phyloP scores from a whole-genome alignment of 768 basidiomycete genomes.

The Amanita rubescens region DNA sequence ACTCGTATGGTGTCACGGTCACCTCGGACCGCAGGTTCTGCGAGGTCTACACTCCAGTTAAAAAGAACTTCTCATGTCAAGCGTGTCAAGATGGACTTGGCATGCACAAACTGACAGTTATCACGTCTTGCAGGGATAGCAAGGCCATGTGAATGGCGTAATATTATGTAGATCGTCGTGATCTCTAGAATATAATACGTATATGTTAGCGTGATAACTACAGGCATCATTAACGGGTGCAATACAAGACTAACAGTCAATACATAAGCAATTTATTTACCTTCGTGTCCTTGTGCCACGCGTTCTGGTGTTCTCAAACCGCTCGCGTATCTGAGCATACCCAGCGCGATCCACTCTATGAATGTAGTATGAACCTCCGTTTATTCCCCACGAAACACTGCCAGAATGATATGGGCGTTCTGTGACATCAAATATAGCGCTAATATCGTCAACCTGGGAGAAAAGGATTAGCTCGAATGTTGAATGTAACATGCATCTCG shows the following conservation, averaged over 20 bases:
- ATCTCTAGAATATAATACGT: slow-evolving; percentile 2
- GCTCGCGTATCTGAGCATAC: slow-evolving; percentile 51
- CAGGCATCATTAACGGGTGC: background rate
- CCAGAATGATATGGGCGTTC: slow-evolving; percentile 63
- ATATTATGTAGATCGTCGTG: background rate
- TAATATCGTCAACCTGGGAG: slow-evolving; percentile 64
- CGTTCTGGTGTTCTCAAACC: slow-evolving; percentile 45
- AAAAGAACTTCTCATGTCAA: background rate
- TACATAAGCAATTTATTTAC: slow-evolving; percentile 12
- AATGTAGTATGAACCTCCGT: slow-evolving; percentile 63
- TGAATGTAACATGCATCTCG: slow-evolving; percentile 17
- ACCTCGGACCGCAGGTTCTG: background rate
- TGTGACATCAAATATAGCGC: slow-evolving; percentile 73
- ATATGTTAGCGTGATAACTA: background rate
- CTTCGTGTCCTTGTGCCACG: slow-evolving; percentile 25
- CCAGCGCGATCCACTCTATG: slow-evolving; percentile 72
- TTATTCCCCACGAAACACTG: slow-evolving; percentile 76
- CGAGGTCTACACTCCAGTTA: background rate
- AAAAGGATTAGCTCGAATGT: slow-evolving; percentile 2
- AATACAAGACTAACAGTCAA: background rate
- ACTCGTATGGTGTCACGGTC: background rate
- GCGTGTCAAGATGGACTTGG: background rate
- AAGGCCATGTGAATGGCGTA: background rate
- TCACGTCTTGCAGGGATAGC: background rate
- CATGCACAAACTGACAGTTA: background rate